Percentiles rank a stretch among this genome's conserved stretches.
Evolutionary conservation across 768 basidiomycete genomes (phyloP).

Genomic region (Solioccasus polychromus): DNA sequence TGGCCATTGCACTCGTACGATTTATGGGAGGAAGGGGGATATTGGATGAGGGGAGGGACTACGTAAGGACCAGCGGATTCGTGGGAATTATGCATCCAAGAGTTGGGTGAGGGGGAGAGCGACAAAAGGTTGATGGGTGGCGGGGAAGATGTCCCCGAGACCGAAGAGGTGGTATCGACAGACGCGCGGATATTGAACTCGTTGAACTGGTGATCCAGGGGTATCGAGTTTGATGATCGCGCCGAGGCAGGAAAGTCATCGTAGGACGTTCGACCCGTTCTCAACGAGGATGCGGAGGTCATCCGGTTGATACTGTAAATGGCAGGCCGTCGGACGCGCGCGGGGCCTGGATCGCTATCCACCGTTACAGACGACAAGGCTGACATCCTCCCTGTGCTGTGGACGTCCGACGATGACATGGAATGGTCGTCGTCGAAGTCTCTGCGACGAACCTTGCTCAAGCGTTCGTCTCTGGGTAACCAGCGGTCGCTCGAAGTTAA

Average conservation of each 20-base stretch:
- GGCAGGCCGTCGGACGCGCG: constrained; percentile 60
- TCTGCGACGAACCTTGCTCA: constrained; percentile 74
- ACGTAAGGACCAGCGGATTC: constrained; percentile 38
- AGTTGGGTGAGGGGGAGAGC: constrained; percentile 61
- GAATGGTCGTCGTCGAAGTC: constrained; percentile 91
- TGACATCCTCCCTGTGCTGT: constrained; percentile 70
- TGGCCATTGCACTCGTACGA: constrained; percentile 54
- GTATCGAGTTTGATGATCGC: constrained; percentile 78
- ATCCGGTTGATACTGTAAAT: constrained; percentile 69
- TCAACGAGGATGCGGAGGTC: constrained; percentile 72
- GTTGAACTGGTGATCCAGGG: constrained; percentile 71
- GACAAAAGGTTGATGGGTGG: constrained; percentile 75
- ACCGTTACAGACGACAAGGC: constrained; percentile 80
- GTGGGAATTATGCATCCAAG: constrained; percentile 48
- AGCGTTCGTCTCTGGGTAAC: constrained; percentile 50
- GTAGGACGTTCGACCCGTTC: constrained; percentile 53
- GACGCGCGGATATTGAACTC: constrained; percentile 74
- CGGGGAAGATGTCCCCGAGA: constrained; percentile 68
- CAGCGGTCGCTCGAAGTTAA: constrained; percentile 45
- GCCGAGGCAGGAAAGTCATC: constrained; percentile 72
- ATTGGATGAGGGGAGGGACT: constrained; percentile 35
- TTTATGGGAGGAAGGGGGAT: constrained; percentile 37
- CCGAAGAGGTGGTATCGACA: constrained; percentile 53
- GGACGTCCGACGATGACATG: constrained; percentile 85
- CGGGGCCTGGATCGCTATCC: constrained; percentile 83